Evolutionary conservation across 805 yeast species (phyloP).

Genomic region (Isabelozyma gotoi): DNA sequence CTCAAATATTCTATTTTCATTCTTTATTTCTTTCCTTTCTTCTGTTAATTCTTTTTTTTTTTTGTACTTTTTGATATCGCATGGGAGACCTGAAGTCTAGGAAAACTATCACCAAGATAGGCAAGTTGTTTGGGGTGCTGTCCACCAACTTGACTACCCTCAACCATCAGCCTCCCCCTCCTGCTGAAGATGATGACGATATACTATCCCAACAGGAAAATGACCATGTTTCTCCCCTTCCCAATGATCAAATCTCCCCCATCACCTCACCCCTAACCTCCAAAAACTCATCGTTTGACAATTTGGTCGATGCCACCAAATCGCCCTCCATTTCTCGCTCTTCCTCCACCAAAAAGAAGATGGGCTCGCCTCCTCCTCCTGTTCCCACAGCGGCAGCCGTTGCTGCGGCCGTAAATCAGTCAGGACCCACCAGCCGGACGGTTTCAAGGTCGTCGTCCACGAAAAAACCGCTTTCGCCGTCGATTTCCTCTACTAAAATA

Average conservation of each 20-base stretch:
- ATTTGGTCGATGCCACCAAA: conserved; percentile 15
- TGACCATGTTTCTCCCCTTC: conserved; percentile 11
- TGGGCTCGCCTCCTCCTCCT: conserved; percentile 1
- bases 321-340: conserved; percentile 15
- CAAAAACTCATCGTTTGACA: conserved; percentile 1
- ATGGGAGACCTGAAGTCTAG: conserved; percentile 18
- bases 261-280: background rate
- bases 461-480: conserved; percentile 1
- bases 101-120: conserved; percentile 16
- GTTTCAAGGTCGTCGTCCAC: conserved; percentile 11
- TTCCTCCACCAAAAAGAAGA: conserved; percentile 11
- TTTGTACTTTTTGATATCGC: background rate
- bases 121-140: conserved; percentile 21
- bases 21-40: too few relatives aligned
- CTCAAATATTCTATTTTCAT: background rate
- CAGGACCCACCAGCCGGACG: background rate
- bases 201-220: conserved; percentile 8
- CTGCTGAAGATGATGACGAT: conserved; percentile 3
- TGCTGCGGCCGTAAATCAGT: background rate
- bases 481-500: conserved; percentile 4
- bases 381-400: background rate
- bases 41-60: background rate
- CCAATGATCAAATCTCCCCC: conserved; percentile 3
- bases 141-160: conserved; percentile 10
- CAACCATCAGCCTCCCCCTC: conserved; percentile 2